Evolutionary conservation across 768 basidiomycete species (phyloP), one percentile per base, ranked within the genome.

Genomic region (Gymnopilus dilepis): DNA sequence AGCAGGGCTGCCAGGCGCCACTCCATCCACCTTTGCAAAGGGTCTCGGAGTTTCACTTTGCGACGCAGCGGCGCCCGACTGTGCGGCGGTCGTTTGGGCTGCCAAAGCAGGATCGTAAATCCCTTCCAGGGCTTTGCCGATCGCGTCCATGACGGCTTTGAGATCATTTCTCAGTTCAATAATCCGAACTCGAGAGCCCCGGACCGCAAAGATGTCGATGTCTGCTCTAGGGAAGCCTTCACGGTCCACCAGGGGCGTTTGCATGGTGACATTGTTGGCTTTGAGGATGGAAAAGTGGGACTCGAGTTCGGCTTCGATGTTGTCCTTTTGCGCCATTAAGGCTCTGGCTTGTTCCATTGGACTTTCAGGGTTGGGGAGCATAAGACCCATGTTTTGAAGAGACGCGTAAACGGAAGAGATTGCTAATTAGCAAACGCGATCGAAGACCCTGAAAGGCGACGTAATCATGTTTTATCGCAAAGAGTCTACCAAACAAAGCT

Each of bases 141-240:
- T 86, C 47, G 84, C 81, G 64, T 88, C 81, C 77, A 86, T 89
- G 9, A 92, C 75, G 31, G 72, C 79, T 17, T 78, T 80, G 61
- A 90, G 78, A 70, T 99, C 96, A 68, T 95, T 97, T 59, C 87
- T 80, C 51, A 95, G 77, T 71, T 92, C 85, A 54, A 91, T 87
- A n/a, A 96, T 85, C 52, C 90, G 81, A 30, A 88, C 83, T 55
- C 94, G 83, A 12, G 94, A 92, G 50, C 78, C 77, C 22, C 93
- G 82, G 19, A 96, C 88, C 11, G 89, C 87, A 70, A 86, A 92
- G 17, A 97, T 80, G 65, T 96, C 92, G 63, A 98, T 84, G 75
- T 97, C 91, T 13, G 86, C 86, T 13, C 94, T 84, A 0, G 96
- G 96, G 74, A 94, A 98, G 6, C 97, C 97, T 55, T 97, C 92